Evolutionary conservation across 2,329 filamentous ascomycete genomes (phyloP).

Genomic region (Trichoderma pleuroti): DNA sequence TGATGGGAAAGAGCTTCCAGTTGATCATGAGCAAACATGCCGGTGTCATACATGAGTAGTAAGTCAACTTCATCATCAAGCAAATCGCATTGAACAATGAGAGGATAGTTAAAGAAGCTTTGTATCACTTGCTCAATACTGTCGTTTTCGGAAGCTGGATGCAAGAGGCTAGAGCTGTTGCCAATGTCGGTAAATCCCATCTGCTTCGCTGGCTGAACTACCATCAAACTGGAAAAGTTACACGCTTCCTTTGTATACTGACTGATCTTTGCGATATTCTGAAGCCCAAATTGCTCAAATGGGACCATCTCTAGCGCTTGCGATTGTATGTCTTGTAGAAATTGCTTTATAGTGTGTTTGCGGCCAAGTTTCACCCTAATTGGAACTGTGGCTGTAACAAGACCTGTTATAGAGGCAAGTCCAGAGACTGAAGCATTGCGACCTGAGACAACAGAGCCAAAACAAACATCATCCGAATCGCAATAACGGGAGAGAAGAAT

Average conservation of each 20-base stretch:
- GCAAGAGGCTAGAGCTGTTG: neutral
- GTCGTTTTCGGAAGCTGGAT: neutral
- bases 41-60: neutral
- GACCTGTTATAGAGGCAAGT: neutral
- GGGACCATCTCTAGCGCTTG: slow-evolving; percentile 24
- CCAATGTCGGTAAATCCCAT: neutral
- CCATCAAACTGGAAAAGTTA: slow-evolving; percentile 15
- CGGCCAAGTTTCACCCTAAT: neutral
- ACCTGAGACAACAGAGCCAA: slow-evolving; percentile 24
- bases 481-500: slow-evolving; percentile 21
- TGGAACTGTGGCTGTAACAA: neutral
- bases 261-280: slow-evolving; percentile 26
- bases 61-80: slow-evolving; percentile 1
- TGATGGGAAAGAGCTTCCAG: neutral
- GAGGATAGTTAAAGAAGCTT: slow-evolving; percentile 10
- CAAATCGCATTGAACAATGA: neutral
- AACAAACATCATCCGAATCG: slow-evolving; percentile 20
- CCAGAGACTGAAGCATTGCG: slow-evolving; percentile 6
- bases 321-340: slow-evolving; percentile 24
- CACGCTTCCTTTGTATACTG: slow-evolving; percentile 17
- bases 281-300: slow-evolving; percentile 28
- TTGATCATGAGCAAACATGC: neutral
- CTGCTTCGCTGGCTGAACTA: slow-evolving; percentile 16
- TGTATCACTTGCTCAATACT: neutral
- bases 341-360: neutral